Evolutionary conservation across 495 filamentous ascomycete genomes (phyloP), one percentile per base, ranked within the genome.

Genomic region (Tetracladium setigerum): DNA sequence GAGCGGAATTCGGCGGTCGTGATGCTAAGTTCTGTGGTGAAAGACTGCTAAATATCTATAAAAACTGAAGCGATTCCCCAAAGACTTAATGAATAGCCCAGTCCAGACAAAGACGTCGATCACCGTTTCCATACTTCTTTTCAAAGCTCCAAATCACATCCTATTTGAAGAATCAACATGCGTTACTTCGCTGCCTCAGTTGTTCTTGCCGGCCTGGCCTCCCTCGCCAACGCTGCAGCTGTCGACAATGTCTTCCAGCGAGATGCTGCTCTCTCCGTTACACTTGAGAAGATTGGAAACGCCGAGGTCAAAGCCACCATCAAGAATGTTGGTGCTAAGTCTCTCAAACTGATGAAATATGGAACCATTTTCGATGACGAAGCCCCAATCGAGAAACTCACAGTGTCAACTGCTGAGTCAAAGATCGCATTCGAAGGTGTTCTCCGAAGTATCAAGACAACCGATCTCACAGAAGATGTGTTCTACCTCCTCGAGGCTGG

Each of bases 351-450:
- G 37, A 67, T 85, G 47, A 79, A 77, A 57, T 69, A 75, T 24
- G 82, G 82, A 41, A 79, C 78, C 46, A 27, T 27, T 7, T 75
- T 85, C 64, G 62, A 78, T 15, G 79, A 83, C 46, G 58, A 58
- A 22, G 64, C 66, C 7, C 70, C 79, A 0, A 74, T 83, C 5
- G 69, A 84, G 66, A 84, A 84, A 68, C 70, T 82, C 30, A 56
- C 58, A 13, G 64, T 84, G 35, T 80, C 65, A 60, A 66, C 70
- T 43, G 64, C 71, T 42, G 61, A 76, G 3, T 27, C 22, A 27
- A 27, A 27, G 22, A 27, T 83, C 11, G 56, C 65, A 2, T 84
- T 85, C 56, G 65, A 74, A 38, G 81, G 81, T 15, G 69, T 85
- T 58, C 70, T 67, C 41, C 63, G 71, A 38, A 72, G 66, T 16